phyloP scores from a whole-genome alignment of 345 rosid species.

The Corymbia maculata region DNA sequence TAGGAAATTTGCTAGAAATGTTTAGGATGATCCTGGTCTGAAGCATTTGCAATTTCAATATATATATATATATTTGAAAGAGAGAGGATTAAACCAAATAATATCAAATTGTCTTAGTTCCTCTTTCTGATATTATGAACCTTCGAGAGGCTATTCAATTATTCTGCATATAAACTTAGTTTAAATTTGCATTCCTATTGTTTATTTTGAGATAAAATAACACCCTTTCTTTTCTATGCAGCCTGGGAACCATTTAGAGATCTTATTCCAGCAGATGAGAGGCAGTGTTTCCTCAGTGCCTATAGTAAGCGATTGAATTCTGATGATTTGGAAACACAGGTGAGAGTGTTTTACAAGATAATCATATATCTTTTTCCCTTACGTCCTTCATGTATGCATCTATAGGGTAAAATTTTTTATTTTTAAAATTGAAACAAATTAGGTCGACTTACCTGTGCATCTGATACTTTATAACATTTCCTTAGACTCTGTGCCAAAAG shows the following conservation, averaged over 20 bases:
- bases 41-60: background rate
- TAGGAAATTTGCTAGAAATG: background rate
- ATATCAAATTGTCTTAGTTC: background rate
- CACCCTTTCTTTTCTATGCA: conserved; percentile 2
- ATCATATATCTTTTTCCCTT: background rate
- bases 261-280: conserved; percentile 83
- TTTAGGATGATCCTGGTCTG: background rate
- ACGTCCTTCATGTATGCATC: background rate
- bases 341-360: conserved; percentile 11
- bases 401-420: too few species aligned
- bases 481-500: background rate
- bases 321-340: conserved; percentile 76
- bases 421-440: background rate
- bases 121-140: background rate
- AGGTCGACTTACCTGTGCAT: background rate
- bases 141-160: background rate
- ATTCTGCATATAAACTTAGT: background rate
- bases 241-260: conserved; percentile 97
- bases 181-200: background rate
- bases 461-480: background rate
- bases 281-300: conserved; percentile 58
- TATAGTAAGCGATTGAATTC: conserved; percentile 72
- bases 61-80: background rate
- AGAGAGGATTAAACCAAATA: background rate
- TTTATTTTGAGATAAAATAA: background rate